Conservation (phyloP, 2,329 filamentous ascomycete species). For the Coleophoma cylindrospora region DNA sequence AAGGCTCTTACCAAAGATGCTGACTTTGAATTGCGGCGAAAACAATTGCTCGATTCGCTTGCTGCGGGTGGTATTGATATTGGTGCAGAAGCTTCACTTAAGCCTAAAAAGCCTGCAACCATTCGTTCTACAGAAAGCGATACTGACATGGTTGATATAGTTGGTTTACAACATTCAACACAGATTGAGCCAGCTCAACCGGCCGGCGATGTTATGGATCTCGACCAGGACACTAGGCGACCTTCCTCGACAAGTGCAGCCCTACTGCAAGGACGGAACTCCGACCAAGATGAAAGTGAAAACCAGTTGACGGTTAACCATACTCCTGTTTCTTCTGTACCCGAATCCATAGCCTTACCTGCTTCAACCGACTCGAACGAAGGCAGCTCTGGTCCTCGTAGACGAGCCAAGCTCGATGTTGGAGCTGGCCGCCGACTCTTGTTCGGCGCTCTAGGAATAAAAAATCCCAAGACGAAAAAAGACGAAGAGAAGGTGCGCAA, state of each 20-base stretch:
- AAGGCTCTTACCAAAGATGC: conserved; percentile 15
- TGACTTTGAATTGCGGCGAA: conserved; percentile 44
- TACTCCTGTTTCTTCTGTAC: not conserved
- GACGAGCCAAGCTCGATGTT: conserved; percentile 40
- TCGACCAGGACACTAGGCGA: not conserved
- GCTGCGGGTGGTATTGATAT: conserved; percentile 47
- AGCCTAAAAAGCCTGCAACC: not conserved
- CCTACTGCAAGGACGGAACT: not conserved
- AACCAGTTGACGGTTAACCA: not conserved
- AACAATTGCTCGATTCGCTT: conserved; percentile 45
- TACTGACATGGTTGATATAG: not conserved
- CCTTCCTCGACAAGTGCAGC: not conserved
- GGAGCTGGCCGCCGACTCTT: conserved; percentile 62
- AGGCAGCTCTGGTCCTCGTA: conserved; percentile 5
- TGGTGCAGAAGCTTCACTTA: conserved; percentile 23
- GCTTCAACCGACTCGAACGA: conserved; percentile 6
- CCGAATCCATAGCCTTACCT: conserved; percentile 1
- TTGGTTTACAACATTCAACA: not conserved
- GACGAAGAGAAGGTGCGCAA: conserved; percentile 61
- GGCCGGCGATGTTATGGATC: not conserved
- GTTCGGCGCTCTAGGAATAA: conserved; percentile 67
- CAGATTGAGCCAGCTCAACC: not conserved
- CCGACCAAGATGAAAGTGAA: not conserved
- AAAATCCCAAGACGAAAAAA: conserved; percentile 60
- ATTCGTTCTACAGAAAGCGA: not conserved